A percentile compares a stretch with the other conserved stretches of the same genome.
Conservation (phyloP, 2,329 filamentous ascomycete genomes). For the Graphium sp. region DNA sequence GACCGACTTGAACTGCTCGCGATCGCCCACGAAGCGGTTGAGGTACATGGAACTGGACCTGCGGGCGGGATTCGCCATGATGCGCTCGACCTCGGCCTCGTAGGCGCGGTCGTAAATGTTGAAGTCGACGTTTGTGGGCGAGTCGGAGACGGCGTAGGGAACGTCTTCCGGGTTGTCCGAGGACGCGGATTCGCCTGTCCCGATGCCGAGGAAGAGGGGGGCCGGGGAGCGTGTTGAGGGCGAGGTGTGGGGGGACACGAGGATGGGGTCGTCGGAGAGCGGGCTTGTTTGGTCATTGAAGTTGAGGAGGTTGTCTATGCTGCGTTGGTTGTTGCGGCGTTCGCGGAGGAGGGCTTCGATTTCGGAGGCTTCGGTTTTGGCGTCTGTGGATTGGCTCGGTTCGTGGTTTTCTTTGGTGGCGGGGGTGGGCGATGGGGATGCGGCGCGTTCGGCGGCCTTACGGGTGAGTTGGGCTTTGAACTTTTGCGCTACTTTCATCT, state of each 20-base stretch:
- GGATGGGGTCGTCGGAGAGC: no score
- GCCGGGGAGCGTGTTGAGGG: slow-evolving; percentile 10
- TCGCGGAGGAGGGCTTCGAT: slow-evolving; percentile 30
- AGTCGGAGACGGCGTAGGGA: slow-evolving; percentile 76
- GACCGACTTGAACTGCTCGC: slow-evolving; percentile 19
- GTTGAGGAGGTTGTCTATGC: not conserved
- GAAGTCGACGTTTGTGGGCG: slow-evolving; percentile 67
- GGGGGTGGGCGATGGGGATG: slow-evolving; percentile 5
- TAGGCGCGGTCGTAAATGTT: slow-evolving; percentile 68
- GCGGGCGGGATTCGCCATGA: slow-evolving; percentile 28
- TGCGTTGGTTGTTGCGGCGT: slow-evolving; percentile 20
- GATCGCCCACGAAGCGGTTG: slow-evolving; percentile 28
- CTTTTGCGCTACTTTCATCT: slow-evolving; percentile 81
- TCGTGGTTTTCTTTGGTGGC: slow-evolving; percentile 3
- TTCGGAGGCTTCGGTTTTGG: not conserved
- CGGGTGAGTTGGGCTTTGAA: slow-evolving; percentile 59
- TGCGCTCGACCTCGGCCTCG: slow-evolving; percentile 62
- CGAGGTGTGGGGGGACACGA: slow-evolving; percentile 15
- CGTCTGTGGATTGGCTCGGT: slow-evolving; percentile 3
- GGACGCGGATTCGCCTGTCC: slow-evolving; percentile 28
- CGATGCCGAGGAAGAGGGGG: slow-evolving; percentile 60
- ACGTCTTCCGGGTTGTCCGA: slow-evolving; percentile 18
- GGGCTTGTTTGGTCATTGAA: slow-evolving; percentile 13
- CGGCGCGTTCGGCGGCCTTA: slow-evolving; percentile 4
- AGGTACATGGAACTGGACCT: slow-evolving; percentile 26